Evolutionary conservation across 345 rosid genomes (phyloP).

Genomic region (Cardiospermum halicacabum): DNA sequence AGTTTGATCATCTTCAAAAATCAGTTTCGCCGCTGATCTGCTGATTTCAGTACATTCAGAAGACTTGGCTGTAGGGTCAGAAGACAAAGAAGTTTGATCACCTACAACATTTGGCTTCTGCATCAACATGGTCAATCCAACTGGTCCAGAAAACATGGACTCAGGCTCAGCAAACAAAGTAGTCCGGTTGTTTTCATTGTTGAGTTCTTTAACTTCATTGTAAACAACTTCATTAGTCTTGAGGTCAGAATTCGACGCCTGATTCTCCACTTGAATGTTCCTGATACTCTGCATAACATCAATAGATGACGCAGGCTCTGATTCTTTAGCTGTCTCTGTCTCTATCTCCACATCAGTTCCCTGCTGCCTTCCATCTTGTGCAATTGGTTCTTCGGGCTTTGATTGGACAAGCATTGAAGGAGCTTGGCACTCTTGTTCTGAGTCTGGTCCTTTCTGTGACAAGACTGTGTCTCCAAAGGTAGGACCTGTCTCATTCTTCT

Average conservation of each 20-base stretch:
- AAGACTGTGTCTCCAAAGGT: constrained; percentile 17
- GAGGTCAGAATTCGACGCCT: constrained; percentile 24
- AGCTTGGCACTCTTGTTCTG: constrained; percentile 24
- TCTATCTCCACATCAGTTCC: constrained; percentile 20
- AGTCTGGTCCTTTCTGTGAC: constrained; percentile 22
- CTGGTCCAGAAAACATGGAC: too few relatives aligned
- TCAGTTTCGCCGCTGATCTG: background rate
- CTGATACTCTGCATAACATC: constrained; percentile 22
- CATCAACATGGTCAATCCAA: too few relatives aligned
- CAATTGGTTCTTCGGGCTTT: constrained; percentile 18
- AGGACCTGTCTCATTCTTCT: constrained; percentile 20
- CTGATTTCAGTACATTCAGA: background rate
- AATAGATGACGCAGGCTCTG: constrained; percentile 19
- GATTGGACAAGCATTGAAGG: constrained; percentile 16
- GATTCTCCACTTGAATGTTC: constrained; percentile 23
- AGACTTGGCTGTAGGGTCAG: background rate
- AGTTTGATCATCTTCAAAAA: background rate
- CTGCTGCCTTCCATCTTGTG: constrained; percentile 21
- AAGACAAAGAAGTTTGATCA: background rate
- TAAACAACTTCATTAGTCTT: constrained; percentile 16
- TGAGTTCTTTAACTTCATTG: constrained; percentile 17
- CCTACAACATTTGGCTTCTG: background rate
- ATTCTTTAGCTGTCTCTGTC: constrained; percentile 24
- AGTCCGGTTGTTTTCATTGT: constrained; percentile 19
- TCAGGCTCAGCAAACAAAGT: constrained; percentile 16